phyloP scores from a whole-genome alignment of 2,329 filamentous ascomycete species.

The Lasiodiplodia theobromae region DNA sequence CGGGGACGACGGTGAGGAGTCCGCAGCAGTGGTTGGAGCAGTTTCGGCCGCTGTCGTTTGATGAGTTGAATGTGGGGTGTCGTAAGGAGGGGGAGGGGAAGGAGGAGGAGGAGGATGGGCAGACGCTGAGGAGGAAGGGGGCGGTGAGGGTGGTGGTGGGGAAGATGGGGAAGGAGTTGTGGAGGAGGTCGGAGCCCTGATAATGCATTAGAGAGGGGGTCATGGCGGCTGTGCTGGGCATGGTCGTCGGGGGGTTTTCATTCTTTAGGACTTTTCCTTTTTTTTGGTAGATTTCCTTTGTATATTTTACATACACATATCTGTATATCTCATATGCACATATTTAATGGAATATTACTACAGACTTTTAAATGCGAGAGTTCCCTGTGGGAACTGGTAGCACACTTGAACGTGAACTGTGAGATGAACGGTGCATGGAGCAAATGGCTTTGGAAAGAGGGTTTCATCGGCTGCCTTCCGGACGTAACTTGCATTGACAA shows the following conservation, averaged over 20 bases:
- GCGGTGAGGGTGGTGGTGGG: not conserved
- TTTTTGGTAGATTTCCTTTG: too few species aligned
- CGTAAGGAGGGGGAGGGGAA: not conserved
- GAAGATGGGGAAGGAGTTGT: not conserved
- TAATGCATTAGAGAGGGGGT: not conserved
- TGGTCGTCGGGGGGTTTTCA: not conserved
- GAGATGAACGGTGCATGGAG: too few species aligned
- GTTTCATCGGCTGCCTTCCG: too few species aligned
- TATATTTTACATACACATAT: too few species aligned
- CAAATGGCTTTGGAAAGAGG: too few species aligned
- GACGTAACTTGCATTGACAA: too few species aligned
- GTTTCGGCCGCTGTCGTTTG: slow-evolving; percentile 1
- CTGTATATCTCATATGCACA: too few species aligned
- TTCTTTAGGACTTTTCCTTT: not conserved
- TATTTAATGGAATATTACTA: too few species aligned
- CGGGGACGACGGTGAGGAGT: not conserved
- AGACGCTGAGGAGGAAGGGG: not conserved
- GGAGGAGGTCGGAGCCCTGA: not conserved
- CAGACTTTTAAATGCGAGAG: too few species aligned
- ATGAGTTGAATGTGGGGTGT: not conserved
- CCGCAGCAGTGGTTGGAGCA: not conserved
- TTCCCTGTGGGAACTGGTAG: too few species aligned
- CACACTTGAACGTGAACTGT: too few species aligned
- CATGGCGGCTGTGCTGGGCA: not conserved
- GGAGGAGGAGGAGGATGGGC: too few species aligned